A percentile compares a stretch with the other conserved stretches of the same genome.
Evolutionary conservation across 148 eudicot genomes (phyloP).

Genomic region (Chenopodium berlandieri): DNA sequence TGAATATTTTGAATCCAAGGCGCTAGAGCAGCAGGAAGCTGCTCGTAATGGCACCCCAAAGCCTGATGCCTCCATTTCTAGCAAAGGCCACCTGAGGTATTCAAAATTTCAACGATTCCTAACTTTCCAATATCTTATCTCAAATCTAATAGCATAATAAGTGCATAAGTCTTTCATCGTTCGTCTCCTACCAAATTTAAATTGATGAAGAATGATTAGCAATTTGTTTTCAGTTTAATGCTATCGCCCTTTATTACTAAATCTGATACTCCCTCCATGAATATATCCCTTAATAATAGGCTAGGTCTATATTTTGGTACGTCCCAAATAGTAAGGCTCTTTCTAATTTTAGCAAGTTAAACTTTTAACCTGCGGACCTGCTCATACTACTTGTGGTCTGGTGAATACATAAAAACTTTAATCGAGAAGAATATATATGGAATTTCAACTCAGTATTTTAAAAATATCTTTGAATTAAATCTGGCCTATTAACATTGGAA

Average conservation of each 20-base stretch:
- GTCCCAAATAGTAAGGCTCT: neutral
- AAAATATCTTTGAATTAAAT: too few relatives aligned
- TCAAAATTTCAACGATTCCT: neutral
- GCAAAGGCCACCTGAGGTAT: conserved; percentile 93
- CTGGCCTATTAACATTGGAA: neutral
- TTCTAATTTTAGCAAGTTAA: neutral
- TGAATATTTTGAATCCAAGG: conserved; percentile 94
- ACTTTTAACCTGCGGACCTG: neutral
- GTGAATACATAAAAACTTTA: too few relatives aligned
- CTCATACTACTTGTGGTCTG: too few relatives aligned
- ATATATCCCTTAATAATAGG: neutral
- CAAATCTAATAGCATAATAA: neutral
- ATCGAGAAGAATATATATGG: too few relatives aligned
- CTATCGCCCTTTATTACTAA: neutral
- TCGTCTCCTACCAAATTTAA: neutral
- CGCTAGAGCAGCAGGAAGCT: conserved; percentile 96
- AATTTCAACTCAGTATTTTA: too few relatives aligned
- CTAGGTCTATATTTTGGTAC: too few relatives aligned
- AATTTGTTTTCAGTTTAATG: neutral
- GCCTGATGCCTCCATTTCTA: conserved; percentile 94
- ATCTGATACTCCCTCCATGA: neutral
- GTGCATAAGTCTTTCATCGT: neutral
- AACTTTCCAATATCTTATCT: neutral
- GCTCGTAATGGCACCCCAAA: conserved; percentile 94
- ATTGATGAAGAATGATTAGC: neutral